phyloP scores from a whole-genome alignment of 371 early-diverging fungal genomes.

The Batkoa obscura region DNA sequence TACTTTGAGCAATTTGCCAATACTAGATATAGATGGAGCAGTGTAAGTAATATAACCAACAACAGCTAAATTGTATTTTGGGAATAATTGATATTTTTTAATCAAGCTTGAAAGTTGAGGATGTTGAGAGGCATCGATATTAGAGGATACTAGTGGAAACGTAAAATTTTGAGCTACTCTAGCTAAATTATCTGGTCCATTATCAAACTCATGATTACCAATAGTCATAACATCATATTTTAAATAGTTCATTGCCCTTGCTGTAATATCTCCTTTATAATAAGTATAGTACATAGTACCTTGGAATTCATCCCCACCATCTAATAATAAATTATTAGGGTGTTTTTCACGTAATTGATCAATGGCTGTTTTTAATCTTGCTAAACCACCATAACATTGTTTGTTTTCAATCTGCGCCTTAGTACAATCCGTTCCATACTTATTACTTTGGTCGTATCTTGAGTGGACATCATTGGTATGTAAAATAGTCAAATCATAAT shows the following conservation, averaged over 20 bases:
- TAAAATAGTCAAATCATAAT: conserved; percentile 18
- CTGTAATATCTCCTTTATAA: conserved; percentile 23
- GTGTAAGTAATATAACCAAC: conserved; percentile 46
- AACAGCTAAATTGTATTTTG: conserved; percentile 32
- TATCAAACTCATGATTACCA: conserved; percentile 58
- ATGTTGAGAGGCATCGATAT: conserved; percentile 23
- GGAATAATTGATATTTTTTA: conserved; percentile 41
- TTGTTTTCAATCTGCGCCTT: conserved; percentile 15
- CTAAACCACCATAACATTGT: conserved; percentile 34
- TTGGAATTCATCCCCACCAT: conserved; percentile 45
- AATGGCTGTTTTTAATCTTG: conserved; percentile 30
- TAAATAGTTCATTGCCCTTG: conserved; percentile 30
- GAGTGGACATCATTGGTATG: conserved; percentile 52
- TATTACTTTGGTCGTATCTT: conserved; percentile 29
- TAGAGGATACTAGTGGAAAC: conserved; percentile 43
- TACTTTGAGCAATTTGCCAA: conserved; percentile 19
- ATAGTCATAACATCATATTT: conserved; percentile 32
- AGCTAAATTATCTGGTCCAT: conserved; percentile 28
- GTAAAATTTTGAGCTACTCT: conserved; percentile 24
- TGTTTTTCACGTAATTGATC: conserved; percentile 19
- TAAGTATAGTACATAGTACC: conserved; percentile 35
- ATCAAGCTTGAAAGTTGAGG: conserved; percentile 21
- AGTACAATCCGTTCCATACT: conserved; percentile 26
- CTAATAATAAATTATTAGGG: conserved; percentile 22
- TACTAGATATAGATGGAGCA: conserved; percentile 30